Evolutionary conservation across 306 rosid genomes (phyloP).

Genomic region (Quercus robur): DNA sequence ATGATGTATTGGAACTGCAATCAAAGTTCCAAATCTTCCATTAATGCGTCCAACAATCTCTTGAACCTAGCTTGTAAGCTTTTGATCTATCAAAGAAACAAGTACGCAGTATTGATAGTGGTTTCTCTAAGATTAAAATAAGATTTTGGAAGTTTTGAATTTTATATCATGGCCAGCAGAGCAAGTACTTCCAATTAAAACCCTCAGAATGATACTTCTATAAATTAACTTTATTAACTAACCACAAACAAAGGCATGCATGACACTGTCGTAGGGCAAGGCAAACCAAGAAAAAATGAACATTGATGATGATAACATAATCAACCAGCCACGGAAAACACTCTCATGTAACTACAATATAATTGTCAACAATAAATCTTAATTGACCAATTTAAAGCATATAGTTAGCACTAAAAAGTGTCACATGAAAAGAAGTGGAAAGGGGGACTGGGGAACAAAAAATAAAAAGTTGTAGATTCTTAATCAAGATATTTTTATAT

Average conservation of each 20-base stretch:
- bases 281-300: background rate
- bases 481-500: background rate
- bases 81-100: conserved; percentile 67
- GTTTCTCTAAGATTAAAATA: background rate
- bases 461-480: background rate
- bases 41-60: conserved; percentile 97
- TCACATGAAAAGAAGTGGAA: background rate
- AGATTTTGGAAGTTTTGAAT: background rate
- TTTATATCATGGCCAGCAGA: background rate
- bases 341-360: background rate
- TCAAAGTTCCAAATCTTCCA: conserved; percentile 95
- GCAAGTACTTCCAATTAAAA: background rate
- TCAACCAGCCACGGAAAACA: background rate
- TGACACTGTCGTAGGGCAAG: background rate
- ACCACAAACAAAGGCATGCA: background rate
- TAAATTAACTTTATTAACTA: background rate
- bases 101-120: background rate
- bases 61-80: conserved; percentile 96
- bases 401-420: background rate
- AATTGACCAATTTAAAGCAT: background rate
- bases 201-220: background rate
- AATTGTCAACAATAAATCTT: background rate
- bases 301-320: background rate
- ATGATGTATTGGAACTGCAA: conserved; percentile 94
- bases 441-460: background rate